These are phyloP conservation scores for Backusella circina DNA, from an alignment of 192 early-diverging fungal genomes.

Conservation along the genomic window DNA sequence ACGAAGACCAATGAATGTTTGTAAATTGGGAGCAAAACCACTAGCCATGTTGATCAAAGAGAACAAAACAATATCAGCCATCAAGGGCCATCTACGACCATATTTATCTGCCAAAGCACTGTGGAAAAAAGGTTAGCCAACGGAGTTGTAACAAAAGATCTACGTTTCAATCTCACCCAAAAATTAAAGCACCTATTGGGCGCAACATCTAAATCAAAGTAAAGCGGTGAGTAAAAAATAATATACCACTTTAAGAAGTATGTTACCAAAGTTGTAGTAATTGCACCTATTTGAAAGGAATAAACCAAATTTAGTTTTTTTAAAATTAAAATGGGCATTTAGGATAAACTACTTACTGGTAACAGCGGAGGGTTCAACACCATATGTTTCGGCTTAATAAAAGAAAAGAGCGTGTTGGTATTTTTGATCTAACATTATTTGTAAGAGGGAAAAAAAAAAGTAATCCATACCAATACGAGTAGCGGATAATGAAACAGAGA, in stretches of 20 bases:
- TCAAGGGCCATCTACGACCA: slow-evolving; percentile 66
- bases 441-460: background rate
- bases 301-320: background rate
- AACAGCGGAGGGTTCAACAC: slow-evolving; percentile 47
- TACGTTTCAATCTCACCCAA: slow-evolving; percentile 36
- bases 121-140: background rate
- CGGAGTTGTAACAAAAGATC: background rate
- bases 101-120: slow-evolving; percentile 60
- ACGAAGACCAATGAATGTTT: slow-evolving; percentile 59
- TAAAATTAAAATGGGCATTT: background rate
- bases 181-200: slow-evolving; percentile 68
- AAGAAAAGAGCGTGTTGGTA: background rate
- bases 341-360: slow-evolving; percentile 37
- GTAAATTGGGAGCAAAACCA: slow-evolving; percentile 60
- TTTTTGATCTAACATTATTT: background rate
- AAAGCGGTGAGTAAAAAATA: background rate
- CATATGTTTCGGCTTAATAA: slow-evolving; percentile 47
- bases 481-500: slow-evolving; percentile 54
- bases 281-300: slow-evolving; percentile 36
- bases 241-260: background rate
- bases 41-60: slow-evolving; percentile 59
- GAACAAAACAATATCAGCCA: slow-evolving; percentile 61
- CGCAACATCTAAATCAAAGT: slow-evolving; percentile 47
- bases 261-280: slow-evolving; percentile 57
- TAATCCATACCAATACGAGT: slow-evolving; percentile 40